Evolutionary conservation across 768 basidiomycete species (phyloP).

Genomic region (Pleurotus djamor): DNA sequence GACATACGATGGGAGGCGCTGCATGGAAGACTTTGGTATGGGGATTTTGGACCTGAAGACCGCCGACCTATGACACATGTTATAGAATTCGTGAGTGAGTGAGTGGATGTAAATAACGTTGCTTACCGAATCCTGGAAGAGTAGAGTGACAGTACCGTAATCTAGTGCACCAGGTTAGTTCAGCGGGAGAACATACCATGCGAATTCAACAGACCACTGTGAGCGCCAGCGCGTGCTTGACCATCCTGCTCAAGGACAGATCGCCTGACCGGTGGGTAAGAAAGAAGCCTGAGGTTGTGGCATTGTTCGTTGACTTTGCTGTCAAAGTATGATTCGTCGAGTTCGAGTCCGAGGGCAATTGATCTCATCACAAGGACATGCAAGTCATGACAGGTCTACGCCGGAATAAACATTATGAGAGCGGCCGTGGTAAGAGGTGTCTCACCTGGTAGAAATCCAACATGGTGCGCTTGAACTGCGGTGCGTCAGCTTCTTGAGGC

Average conservation of each 20-base stretch:
- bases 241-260: constrained; percentile 56
- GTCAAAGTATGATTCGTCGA: constrained; percentile 77
- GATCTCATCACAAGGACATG: constrained; percentile 82
- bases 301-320: constrained; percentile 70
- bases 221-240: constrained; percentile 80
- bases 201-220: constrained; percentile 49
- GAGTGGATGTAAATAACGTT: not conserved
- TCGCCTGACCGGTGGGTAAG: constrained; percentile 76
- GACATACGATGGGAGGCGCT: constrained; percentile 71
- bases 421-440: not conserved
- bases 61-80: constrained; percentile 56
- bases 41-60: constrained; percentile 80
- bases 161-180: constrained; percentile 33
- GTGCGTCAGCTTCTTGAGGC: constrained; percentile 62
- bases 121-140: constrained; percentile 74
- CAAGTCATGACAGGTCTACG: constrained; percentile 70
- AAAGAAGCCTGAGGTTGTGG: constrained; percentile 79
- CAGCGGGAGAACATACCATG: not conserved
- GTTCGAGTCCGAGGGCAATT: constrained; percentile 75
- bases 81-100: not conserved
- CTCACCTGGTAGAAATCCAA: constrained; percentile 70
- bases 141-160: constrained; percentile 78
- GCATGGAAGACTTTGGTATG: constrained; percentile 70
- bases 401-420: constrained; percentile 8
- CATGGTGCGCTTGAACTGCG: constrained; percentile 72